These are phyloP conservation scores for Fusarium ambrosium DNA, from an alignment of 2,329 filamentous ascomycete species.

Conservation along the genomic window DNA sequence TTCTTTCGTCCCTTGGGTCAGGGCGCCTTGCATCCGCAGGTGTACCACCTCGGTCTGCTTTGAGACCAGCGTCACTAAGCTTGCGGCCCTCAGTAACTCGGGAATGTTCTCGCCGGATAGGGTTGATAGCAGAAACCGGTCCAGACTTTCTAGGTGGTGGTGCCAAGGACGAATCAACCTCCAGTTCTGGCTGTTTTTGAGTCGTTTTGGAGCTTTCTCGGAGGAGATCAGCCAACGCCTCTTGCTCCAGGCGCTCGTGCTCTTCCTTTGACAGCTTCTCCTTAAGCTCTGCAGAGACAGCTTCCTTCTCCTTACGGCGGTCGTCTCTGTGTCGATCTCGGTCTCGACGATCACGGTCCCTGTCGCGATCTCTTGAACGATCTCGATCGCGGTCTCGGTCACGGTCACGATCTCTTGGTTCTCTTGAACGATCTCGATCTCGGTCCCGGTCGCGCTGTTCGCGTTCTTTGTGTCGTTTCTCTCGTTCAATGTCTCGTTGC, in stretches of 20 bases:
- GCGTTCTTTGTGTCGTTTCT: slow-evolving; percentile 57
- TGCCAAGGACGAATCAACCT: slow-evolving; percentile 68
- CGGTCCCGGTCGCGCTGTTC: slow-evolving; percentile 55
- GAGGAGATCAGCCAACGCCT: slow-evolving; percentile 69
- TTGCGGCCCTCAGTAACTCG: slow-evolving; percentile 60
- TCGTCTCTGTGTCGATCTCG: slow-evolving; percentile 50
- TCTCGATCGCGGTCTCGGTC: slow-evolving; percentile 48
- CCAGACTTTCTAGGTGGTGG: slow-evolving; percentile 67
- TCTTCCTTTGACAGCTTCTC: slow-evolving; percentile 71
- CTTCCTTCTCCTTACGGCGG: slow-evolving; percentile 53
- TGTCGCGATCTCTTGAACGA: slow-evolving; percentile 49
- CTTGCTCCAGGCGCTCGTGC: slow-evolving; percentile 68
- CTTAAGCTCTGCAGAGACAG: slow-evolving; percentile 61
- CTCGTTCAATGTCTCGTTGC: slow-evolving; percentile 56
- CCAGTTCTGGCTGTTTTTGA: slow-evolving; percentile 66
- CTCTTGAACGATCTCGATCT: slow-evolving; percentile 46
- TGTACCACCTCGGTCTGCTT: slow-evolving; percentile 53
- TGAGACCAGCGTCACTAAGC: slow-evolving; percentile 48
- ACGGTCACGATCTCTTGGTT: slow-evolving; percentile 49
- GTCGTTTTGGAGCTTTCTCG: slow-evolving; percentile 68
- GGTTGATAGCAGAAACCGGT: slow-evolving; percentile 71
- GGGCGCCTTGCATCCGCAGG: slow-evolving; percentile 47
- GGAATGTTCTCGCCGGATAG: slow-evolving; percentile 62
- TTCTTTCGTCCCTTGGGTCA: slow-evolving; percentile 48
- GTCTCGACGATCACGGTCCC: slow-evolving; percentile 46